Evolutionary conservation across 2,329 filamentous ascomycete genomes (phyloP).

Genomic region (Venturia pyrina): DNA sequence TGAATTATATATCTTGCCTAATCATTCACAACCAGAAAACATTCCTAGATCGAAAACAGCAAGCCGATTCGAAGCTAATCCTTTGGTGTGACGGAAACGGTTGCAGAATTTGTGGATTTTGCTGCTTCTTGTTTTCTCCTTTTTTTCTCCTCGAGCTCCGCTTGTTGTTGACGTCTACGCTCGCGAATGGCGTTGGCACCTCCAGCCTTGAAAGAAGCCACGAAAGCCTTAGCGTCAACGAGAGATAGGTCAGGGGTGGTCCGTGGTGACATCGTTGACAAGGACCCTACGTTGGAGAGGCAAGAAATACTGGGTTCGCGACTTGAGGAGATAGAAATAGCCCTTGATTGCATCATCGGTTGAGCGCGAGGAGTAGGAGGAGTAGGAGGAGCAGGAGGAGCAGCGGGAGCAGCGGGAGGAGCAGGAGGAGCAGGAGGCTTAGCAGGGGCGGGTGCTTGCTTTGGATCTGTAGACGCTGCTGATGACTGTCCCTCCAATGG

Average conservation of each 20-base stretch:
- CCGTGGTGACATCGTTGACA: neutral
- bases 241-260: neutral
- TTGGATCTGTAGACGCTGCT: neutral
- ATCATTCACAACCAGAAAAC: neutral
- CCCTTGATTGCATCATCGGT: neutral
- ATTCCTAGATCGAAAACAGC: neutral
- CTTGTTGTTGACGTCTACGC: conserved; percentile 2
- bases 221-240: neutral
- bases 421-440: neutral
- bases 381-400: neutral
- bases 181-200: neutral
- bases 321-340: neutral
- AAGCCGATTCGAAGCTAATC: neutral
- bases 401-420: neutral
- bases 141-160: neutral
- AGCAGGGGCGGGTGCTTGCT: neutral
- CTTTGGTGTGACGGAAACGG: neutral
- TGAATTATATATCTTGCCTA: neutral
- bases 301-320: neutral
- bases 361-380: neutral
- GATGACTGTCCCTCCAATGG: neutral
- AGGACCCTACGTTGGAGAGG: neutral
- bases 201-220: neutral
- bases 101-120: neutral
- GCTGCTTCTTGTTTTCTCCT: neutral